Evolutionary conservation across 305 asterid species (phyloP).

Genomic region (Fraxinus sp.): DNA sequence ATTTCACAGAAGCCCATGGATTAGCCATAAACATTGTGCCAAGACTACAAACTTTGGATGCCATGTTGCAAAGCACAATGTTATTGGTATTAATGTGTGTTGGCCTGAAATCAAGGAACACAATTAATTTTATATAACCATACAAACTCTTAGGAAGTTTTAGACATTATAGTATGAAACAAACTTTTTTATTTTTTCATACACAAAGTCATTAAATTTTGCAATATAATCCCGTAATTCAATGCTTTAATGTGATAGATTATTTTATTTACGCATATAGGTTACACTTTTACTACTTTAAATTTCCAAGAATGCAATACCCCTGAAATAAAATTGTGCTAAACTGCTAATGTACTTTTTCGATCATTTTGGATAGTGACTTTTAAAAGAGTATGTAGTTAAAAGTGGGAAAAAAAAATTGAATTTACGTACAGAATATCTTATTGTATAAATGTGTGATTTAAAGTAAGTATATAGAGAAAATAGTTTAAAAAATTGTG

Average conservation of each 20-base stretch:
- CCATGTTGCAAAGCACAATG: slow-evolving; percentile 43
- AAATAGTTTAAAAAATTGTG: no score
- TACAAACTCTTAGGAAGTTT: neutral
- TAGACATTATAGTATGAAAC: neutral
- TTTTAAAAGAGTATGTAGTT: no score
- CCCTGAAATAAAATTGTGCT: neutral
- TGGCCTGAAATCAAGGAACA: slow-evolving; percentile 35
- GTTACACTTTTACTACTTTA: no score
- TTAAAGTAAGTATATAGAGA: no score
- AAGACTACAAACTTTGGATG: slow-evolving; percentile 37
- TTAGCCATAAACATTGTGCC: neutral
- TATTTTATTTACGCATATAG: no score
- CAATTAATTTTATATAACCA: neutral
- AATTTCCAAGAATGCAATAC: no score
- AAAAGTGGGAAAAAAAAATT: no score
- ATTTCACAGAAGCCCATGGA: neutral
- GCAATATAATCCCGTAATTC: neutral
- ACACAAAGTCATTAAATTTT: neutral
- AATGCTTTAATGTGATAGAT: neutral
- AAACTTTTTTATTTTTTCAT: no score
- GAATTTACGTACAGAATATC: no score
- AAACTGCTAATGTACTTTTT: no score
- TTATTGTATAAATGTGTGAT: no score
- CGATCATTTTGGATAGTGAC: neutral
- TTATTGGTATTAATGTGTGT: slow-evolving; percentile 43